Evolutionary conservation across 345 rosid genomes (phyloP).

Genomic region (Eucalyptus rudis): DNA sequence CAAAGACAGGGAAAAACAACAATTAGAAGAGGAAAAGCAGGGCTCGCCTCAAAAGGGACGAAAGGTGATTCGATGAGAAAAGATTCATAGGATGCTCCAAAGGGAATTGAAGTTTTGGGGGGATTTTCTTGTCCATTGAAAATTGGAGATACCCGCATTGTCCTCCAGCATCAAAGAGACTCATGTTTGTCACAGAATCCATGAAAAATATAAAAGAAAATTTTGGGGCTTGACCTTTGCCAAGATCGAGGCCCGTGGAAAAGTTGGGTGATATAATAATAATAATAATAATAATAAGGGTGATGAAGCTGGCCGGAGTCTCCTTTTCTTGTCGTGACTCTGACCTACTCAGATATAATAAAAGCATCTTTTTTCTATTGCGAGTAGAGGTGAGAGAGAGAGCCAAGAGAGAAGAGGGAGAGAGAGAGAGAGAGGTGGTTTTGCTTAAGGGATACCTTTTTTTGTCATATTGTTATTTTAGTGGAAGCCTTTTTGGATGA

Average conservation of each 20-base stretch:
- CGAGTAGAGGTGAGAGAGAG: neutral
- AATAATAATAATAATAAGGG: neutral
- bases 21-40: neutral
- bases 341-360: neutral
- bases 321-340: neutral
- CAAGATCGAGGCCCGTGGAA: neutral
- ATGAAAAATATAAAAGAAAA: neutral
- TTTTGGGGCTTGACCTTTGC: neutral
- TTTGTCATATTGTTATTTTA: neutral
- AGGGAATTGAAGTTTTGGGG: constrained; percentile 10
- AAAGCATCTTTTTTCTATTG: neutral
- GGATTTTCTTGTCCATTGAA: constrained; percentile 28
- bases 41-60: constrained; percentile 50
- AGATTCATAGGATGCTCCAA: neutral
- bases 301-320: neutral
- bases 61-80: constrained; percentile 42
- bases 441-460: neutral
- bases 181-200: constrained; percentile 43
- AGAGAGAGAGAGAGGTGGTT: neutral
- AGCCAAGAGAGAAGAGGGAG: neutral
- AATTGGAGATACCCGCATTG: constrained; percentile 12
- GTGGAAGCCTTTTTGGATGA: neutral
- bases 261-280: neutral
- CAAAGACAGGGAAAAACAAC: neutral
- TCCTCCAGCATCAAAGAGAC: constrained; percentile 16